Evolutionary conservation across 441 rosid genomes (phyloP), one percentile per base, ranked within the genome.

Genomic region (Adansonia grandidieri): DNA sequence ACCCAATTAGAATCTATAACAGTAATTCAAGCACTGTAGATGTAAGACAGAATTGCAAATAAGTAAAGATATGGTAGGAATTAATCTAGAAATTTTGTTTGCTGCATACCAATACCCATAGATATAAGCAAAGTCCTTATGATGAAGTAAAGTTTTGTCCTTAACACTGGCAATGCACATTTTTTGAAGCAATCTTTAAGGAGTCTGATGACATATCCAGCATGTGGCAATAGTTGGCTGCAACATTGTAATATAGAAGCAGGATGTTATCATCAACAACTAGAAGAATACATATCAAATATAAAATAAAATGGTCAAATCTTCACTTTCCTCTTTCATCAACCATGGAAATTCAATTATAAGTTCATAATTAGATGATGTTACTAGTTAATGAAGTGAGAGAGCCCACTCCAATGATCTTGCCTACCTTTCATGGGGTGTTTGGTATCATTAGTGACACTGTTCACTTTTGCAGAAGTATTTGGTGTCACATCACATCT

Each of bases 71-170:
- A 14, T 7, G 6, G 20, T n/a, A 3, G 13, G 20, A 37, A 37
- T 37, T 32, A 57, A 57, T 51, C 14, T 24, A 44, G 28, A 32
- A 51, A 15, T n/a, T 28, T 48, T 48, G 7, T 51, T 48, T 22
- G 7, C 28, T 53, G 62, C 76, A 57, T 57, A 73, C 76, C 76
- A 19, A 73, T 37, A 0, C 76, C 64, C 50, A 73, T 56, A 19
- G 76, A 73, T 56, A 56, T 0, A 72, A 72, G 76, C 64, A 72
- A 72, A 32, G 76, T 72, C 65, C 51, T 56, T 56, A 5, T 72
- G 65, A 72, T 57, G 10, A 28, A n/a, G 51, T 72, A 72, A 40
- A 57, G 13, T 72, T 56, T 72, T 54, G 44, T 72, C 62, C 65
- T 56, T 11, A 73, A 51, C 50, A 56, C 24, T 17, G 76, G 65